phyloP scores from a whole-genome alignment of 164 flowering plant genomes.

The Magnolia kwangsiensis region DNA sequence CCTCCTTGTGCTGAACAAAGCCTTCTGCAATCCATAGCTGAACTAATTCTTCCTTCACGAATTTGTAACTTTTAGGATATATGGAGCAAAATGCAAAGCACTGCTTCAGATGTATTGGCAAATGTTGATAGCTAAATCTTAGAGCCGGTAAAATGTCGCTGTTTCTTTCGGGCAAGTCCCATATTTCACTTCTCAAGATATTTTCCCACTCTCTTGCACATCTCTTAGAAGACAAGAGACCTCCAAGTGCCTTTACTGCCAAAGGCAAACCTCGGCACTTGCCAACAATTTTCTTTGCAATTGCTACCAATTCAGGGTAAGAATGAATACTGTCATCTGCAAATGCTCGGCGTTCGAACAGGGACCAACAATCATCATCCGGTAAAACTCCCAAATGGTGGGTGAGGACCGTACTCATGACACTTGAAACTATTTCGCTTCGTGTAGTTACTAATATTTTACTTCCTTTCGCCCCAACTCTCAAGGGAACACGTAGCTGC shows the following conservation, averaged over 20 bases:
- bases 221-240: background rate
- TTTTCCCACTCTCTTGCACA: slow-evolving; percentile 2
- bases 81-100: slow-evolving; percentile 11
- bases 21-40: slow-evolving; percentile 12
- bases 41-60: background rate
- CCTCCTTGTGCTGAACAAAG: background rate
- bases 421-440: background rate
- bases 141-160: background rate
- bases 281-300: slow-evolving; percentile 3
- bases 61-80: slow-evolving; percentile 7
- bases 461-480: slow-evolving; percentile 4
- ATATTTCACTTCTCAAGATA: background rate
- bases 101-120: slow-evolving; percentile 5
- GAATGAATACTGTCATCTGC: background rate
- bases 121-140: slow-evolving; percentile 3
- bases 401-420: background rate
- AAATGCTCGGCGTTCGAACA: slow-evolving; percentile 13
- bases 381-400: background rate
- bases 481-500: background rate
- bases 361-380: slow-evolving; percentile 5
- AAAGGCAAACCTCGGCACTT: slow-evolving; percentile 13
- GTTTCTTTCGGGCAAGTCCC: background rate
- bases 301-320: background rate
- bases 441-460: slow-evolving; percentile 12
- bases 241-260: slow-evolving; percentile 5